A percentile compares a stretch with the other conserved stretches of the same genome.
Evolutionary conservation across 805 yeast species (phyloP).

Genomic region (Kuraishia capsulata): DNA sequence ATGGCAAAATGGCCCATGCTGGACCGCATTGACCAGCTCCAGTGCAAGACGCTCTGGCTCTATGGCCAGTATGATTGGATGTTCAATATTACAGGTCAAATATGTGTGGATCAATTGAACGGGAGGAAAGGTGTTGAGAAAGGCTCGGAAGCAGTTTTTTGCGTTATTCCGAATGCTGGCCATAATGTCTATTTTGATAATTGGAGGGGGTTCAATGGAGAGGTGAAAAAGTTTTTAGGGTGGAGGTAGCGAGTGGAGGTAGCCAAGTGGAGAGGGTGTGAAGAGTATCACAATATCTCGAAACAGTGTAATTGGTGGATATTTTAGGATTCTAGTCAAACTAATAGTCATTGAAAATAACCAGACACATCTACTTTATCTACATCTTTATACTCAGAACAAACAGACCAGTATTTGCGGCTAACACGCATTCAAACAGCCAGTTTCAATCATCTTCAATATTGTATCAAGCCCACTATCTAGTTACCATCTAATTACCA

Average conservation of each 20-base stretch:
- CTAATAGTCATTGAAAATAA: no score
- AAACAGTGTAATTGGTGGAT: no score
- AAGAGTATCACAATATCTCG: no score
- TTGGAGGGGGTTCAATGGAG: slow-evolving; percentile 38
- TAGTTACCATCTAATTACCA: no score
- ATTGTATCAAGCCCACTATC: no score
- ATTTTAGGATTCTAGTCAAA: no score
- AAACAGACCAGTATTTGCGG: no score
- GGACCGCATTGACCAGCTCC: slow-evolving; percentile 38
- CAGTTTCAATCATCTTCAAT: no score
- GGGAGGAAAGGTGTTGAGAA: slow-evolving; percentile 1
- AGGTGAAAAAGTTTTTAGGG: slow-evolving; percentile 26
- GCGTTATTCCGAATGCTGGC: slow-evolving; percentile 48
- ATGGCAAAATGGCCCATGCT: slow-evolving; percentile 58
- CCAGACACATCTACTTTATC: no score
- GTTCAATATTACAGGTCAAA: slow-evolving; percentile 53
- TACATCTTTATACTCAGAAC: no score
- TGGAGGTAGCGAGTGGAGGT: slow-evolving; percentile 5
- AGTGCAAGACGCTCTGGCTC: slow-evolving; percentile 30
- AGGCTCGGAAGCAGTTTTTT: slow-evolving; percentile 21
- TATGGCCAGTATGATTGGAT: slow-evolving; percentile 75
- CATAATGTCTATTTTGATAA: slow-evolving; percentile 75
- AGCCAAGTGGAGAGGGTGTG: background rate
- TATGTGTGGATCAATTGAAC: slow-evolving; percentile 22
- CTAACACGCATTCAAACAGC: no score